These are phyloP conservation scores for Zygotorulaspora chibaensis DNA, from an alignment of 805 yeast genomes.

Conservation along the genomic window DNA sequence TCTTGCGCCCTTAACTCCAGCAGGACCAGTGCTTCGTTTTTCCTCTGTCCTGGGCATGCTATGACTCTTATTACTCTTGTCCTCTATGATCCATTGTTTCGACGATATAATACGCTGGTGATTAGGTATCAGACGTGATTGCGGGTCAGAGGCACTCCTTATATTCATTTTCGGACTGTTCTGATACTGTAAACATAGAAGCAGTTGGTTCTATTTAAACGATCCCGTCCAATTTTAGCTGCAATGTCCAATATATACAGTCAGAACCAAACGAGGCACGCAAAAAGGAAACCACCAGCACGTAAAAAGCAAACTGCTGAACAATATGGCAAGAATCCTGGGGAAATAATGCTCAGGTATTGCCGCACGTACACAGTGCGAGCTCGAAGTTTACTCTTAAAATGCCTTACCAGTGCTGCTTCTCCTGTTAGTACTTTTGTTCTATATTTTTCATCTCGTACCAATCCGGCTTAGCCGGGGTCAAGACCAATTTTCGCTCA, in stretches of 20 bases:
- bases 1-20: neutral
- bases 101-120: constrained; percentile 24
- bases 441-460: neutral
- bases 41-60: constrained; percentile 1
- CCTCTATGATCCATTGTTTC: constrained; percentile 21
- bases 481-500: neutral
- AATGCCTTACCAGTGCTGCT: no score
- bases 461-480: neutral
- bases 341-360: neutral
- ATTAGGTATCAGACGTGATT: constrained; percentile 12
- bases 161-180: neutral
- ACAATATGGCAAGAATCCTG: neutral
- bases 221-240: neutral
- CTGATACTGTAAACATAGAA: neutral
- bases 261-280: neutral
- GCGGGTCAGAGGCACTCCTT: constrained; percentile 4
- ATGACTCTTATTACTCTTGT: constrained; percentile 7
- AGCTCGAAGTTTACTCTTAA: no score
- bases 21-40: neutral
- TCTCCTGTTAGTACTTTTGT: no score
- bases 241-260: constrained; percentile 1
- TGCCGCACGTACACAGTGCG: neutral
- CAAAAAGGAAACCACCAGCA: neutral
- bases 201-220: neutral
- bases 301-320: neutral